Base-by-base conservation (phyloP, 148 eudicot species). In the Rhododendron mucronatum region DNA sequence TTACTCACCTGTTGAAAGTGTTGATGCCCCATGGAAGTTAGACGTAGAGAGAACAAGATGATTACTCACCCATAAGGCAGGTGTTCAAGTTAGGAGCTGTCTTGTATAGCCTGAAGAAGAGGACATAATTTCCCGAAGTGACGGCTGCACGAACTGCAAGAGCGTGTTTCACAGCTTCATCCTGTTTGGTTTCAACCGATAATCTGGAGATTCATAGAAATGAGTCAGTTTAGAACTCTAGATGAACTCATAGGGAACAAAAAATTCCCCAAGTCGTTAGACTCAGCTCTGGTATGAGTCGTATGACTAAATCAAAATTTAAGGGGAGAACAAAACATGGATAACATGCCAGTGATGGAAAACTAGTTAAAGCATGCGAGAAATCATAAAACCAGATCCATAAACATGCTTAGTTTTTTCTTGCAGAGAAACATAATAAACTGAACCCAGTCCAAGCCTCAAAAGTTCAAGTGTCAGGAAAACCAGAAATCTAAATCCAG, bases 141-240 rank as follows among this genome's bases (percentile, higher is more conserved):
- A 96, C 96, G 44, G 99, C 98, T 26, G 93, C 91, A 82, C 98
- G 91, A 91, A 96, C 98, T 84, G 93, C 90, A 85, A 96, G 98
- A 39, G 99, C 99, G 90, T 96, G 99, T 90, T 89, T 94, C 69
- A 96, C 95, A 85, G 94, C 96, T 88, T 92, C 92, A 87, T 94
- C 94, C 87, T 84, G 92, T 88, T 88, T 94, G 50, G 95, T 92
- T 87, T 94, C 94, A 84, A 83, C 89, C 75, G 98, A 93, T 89
- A 96, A 92, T 87, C 99, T 96, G 93, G 61, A 82, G 90, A 87
- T 55, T 37, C 76, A 86, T 51, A 74, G 35, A 55, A 11, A 47
- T 41, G 82, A 50, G 76, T 88, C 61, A 87, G 44, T 69, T 80
- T 33, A 87, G 81, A 45, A 86, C 55, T 85, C 71, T 76, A 14